phyloP scores from a whole-genome alignment of 805 yeast genomes.

The Metschnikowia baotianmanensis region DNA sequence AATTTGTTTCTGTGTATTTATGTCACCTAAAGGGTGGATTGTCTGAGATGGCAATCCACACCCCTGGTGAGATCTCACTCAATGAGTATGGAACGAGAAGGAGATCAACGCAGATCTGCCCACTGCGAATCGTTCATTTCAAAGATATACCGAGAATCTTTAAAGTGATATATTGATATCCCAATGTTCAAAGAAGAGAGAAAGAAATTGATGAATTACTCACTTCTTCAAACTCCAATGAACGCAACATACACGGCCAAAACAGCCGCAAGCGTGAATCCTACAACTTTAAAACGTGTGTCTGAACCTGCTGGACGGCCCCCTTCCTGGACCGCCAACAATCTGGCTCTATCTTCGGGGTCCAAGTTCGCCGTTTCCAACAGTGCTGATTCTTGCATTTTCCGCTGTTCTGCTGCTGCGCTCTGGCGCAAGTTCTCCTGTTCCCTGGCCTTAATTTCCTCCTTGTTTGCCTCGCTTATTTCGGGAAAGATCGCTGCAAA shows the following conservation, averaged over 20 bases:
- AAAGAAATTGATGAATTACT: too few relatives aligned
- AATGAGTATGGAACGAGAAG: too few relatives aligned
- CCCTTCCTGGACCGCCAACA: conserved; percentile 19
- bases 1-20: too few relatives aligned
- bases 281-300: conserved; percentile 23
- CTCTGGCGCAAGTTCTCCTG: conserved; percentile 14
- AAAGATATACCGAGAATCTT: too few relatives aligned
- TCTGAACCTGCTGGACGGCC: conserved; percentile 5
- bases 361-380: conserved; percentile 45
- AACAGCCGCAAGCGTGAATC: conserved; percentile 32
- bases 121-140: too few relatives aligned
- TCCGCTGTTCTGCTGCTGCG: conserved; percentile 4
- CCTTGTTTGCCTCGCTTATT: conserved; percentile 44
- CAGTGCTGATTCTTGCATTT: conserved; percentile 9
- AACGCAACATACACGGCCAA: conserved; percentile 26
- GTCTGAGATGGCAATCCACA: too few relatives aligned
- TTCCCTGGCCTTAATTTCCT: conserved; percentile 26
- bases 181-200: too few relatives aligned
- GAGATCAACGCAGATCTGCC: too few relatives aligned
- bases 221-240: conserved; percentile 2
- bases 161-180: too few relatives aligned
- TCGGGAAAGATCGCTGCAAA: conserved; percentile 72
- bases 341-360: conserved; percentile 65
- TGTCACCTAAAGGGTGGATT: too few relatives aligned
- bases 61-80: too few relatives aligned